A percentile compares a stretch with the other conserved stretches of the same genome.
Conservation (phyloP, 306 rosid genomes). For the Vigna hirtella region DNA sequence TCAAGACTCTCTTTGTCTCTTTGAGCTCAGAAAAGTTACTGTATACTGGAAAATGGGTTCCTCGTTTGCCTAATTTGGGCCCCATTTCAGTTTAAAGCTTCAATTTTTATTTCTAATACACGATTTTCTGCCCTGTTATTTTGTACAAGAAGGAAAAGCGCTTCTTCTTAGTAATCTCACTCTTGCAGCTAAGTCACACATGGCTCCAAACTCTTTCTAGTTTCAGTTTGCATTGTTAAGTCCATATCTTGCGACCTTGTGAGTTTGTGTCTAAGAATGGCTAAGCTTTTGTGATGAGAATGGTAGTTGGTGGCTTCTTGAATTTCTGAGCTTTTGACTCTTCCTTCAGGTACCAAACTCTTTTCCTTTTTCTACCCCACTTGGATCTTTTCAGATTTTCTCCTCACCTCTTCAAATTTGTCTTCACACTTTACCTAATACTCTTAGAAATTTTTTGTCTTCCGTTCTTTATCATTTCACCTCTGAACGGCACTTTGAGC, state of each 20-base stretch:
- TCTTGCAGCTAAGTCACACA: conserved; percentile 5
- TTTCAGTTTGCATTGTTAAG: conserved; percentile 19
- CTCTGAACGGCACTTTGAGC: conserved; percentile 11
- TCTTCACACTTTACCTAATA: conserved; percentile 33
- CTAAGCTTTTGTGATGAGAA: conserved; percentile 39
- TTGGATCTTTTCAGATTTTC: conserved; percentile 30
- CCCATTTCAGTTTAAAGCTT: conserved; percentile 48
- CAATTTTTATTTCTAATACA: conserved; percentile 45
- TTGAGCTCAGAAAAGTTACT: conserved; percentile 43
- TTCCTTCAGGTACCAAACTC: conserved; percentile 54
- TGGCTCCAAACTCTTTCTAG: background rate
- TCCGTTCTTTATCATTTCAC: conserved; percentile 13
- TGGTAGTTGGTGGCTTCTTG: conserved; percentile 50
- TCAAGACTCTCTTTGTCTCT: conserved; percentile 23
- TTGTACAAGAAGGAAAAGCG: background rate
- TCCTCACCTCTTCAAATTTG: conserved; percentile 25
- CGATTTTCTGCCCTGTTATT: background rate
- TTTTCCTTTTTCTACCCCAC: conserved; percentile 17
- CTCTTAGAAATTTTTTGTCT: conserved; percentile 37
- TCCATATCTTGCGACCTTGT: conserved; percentile 28
- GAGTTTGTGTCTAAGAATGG: conserved; percentile 31
- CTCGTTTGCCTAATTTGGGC: conserved; percentile 54
- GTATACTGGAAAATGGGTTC: conserved; percentile 37
- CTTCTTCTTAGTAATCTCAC: background rate
- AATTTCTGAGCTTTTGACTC: conserved; percentile 49